A percentile compares a stretch with the other conserved stretches of the same genome.
phyloP scores from a whole-genome alignment of 2,329 filamentous ascomycete species.

The Fusarium sp. region DNA sequence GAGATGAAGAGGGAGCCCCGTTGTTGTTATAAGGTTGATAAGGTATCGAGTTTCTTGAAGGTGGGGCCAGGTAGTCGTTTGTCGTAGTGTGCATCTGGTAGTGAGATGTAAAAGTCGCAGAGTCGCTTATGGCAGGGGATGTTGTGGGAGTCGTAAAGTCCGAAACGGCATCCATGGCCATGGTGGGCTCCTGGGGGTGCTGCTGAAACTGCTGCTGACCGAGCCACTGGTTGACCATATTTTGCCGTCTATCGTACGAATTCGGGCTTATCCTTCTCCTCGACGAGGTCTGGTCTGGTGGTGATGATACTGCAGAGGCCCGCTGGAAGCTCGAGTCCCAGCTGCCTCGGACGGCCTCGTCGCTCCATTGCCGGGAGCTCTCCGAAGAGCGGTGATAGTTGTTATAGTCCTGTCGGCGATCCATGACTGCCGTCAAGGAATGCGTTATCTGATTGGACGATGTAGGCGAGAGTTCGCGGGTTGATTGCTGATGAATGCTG shows the following conservation, averaged over 20 bases:
- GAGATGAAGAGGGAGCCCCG: slow-evolving; percentile 19
- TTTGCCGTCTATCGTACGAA: slow-evolving; percentile 32
- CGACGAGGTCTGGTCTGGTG: slow-evolving; percentile 31
- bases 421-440: slow-evolving; percentile 28
- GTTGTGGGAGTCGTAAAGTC: slow-evolving; percentile 39
- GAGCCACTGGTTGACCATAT: slow-evolving; percentile 41
- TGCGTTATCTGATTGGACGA: slow-evolving; percentile 13
- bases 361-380: slow-evolving; percentile 43
- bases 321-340: slow-evolving; percentile 39
- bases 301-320: slow-evolving; percentile 32
- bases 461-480: neutral
- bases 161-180: slow-evolving; percentile 31
- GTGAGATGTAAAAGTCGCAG: slow-evolving; percentile 35
- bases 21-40: slow-evolving; percentile 5
- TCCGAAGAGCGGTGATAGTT: slow-evolving; percentile 25
- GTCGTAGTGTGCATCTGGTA: slow-evolving; percentile 21
- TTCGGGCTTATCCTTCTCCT: slow-evolving; percentile 25
- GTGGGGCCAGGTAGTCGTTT: slow-evolving; percentile 30
- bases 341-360: slow-evolving; percentile 41
- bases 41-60: slow-evolving; percentile 16
- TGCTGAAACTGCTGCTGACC: slow-evolving; percentile 36
- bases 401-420: slow-evolving; percentile 30
- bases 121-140: slow-evolving; percentile 42
- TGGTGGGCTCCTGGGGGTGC: slow-evolving; percentile 29
- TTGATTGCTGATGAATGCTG: slow-evolving; percentile 13